Conservation (phyloP, 805 yeast species). For the Teunomyces pallodes region DNA sequence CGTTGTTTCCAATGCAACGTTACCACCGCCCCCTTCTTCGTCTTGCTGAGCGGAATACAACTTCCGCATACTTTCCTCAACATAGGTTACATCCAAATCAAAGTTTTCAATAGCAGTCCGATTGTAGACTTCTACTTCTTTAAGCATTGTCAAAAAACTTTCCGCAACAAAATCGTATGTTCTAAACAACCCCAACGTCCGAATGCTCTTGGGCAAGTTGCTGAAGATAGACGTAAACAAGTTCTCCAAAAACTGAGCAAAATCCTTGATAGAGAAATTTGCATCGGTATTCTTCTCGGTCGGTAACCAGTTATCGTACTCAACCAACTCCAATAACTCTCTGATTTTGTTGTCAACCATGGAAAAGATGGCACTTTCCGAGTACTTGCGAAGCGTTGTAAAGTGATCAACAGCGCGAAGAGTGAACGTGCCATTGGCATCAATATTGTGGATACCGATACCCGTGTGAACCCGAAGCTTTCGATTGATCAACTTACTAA, state of each 20-base stretch:
- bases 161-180: constrained; percentile 83
- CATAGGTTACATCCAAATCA: constrained; percentile 72
- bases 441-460: constrained; percentile 38
- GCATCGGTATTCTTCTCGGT: constrained; percentile 54
- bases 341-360: constrained; percentile 78
- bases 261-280: constrained; percentile 71
- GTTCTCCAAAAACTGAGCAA: constrained; percentile 81
- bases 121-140: constrained; percentile 55
- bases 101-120: constrained; percentile 67
- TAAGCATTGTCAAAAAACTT: constrained; percentile 60
- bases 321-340: constrained; percentile 79
- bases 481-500: constrained; percentile 48
- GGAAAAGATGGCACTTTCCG: constrained; percentile 78
- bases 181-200: constrained; percentile 76
- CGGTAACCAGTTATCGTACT: constrained; percentile 76
- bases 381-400: constrained; percentile 57
- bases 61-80: constrained; percentile 55
- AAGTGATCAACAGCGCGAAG: constrained; percentile 54
- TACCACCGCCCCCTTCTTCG: constrained; percentile 25
- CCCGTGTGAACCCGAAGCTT: constrained; percentile 38
- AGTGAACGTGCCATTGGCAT: constrained; percentile 36
- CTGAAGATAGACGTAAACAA: constrained; percentile 82
- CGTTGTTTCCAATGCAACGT: constrained; percentile 64
- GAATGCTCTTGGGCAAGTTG: constrained; percentile 73
- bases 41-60: constrained; percentile 25